phyloP scores from a whole-genome alignment of 371 early-diverging fungal genomes.

The Apophysomyces elegans region DNA sequence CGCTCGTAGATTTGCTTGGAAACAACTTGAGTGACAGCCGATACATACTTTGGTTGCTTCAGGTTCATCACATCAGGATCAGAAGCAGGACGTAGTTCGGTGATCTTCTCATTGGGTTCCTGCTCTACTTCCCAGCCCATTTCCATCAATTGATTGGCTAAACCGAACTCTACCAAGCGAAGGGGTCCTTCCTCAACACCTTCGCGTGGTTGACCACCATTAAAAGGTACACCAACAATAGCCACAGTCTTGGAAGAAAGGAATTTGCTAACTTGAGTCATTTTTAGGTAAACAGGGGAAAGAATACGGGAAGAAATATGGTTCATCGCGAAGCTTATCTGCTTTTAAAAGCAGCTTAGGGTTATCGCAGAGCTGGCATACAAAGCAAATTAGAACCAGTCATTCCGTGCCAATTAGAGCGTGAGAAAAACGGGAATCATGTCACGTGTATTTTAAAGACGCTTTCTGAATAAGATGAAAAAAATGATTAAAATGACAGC shows the following conservation, averaged over 20 bases:
- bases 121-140: slow-evolving; percentile 83
- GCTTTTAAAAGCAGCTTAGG: slow-evolving; percentile 1
- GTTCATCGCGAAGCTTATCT: slow-evolving; percentile 4
- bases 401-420: slow-evolving; percentile 21
- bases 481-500: slow-evolving; percentile 19
- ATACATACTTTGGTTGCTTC: slow-evolving; percentile 87
- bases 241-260: slow-evolving; percentile 35
- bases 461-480: slow-evolving; percentile 20
- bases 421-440: slow-evolving; percentile 21
- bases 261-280: slow-evolving; percentile 25
- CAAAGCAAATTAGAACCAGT: neutral
- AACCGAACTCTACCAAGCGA: slow-evolving; percentile 81
- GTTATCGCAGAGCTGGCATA: neutral
- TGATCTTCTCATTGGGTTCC: slow-evolving; percentile 68
- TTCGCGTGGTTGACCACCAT: slow-evolving; percentile 79
- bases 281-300: slow-evolving; percentile 10
- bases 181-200: slow-evolving; percentile 94
- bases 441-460: slow-evolving; percentile 19
- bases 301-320: neutral
- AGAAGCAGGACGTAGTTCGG: slow-evolving; percentile 55
- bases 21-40: slow-evolving; percentile 75
- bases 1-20: slow-evolving; percentile 62
- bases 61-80: slow-evolving; percentile 79
- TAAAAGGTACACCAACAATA: slow-evolving; percentile 69
- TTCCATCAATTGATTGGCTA: slow-evolving; percentile 79